Conservation (phyloP, 176 grass and related monocot species). For the Oryza meridionalis region DNA sequence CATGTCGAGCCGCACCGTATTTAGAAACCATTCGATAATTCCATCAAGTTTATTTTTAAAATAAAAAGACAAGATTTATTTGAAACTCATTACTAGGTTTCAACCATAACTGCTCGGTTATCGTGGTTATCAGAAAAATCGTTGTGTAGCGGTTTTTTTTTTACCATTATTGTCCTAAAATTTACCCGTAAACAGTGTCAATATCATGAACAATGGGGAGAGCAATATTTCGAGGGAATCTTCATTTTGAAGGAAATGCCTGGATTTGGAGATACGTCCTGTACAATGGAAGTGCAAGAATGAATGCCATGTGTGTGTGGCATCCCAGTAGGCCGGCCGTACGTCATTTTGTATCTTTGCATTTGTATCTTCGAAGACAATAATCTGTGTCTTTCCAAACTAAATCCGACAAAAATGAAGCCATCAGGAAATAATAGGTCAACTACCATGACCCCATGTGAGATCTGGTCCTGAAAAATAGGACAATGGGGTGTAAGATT, state of each 20-base stretch:
- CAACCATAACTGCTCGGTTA: no score
- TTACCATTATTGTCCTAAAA: no score
- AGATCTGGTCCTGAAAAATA: neutral
- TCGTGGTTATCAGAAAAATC: no score
- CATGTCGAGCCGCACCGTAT: no score
- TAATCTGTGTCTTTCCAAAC: neutral
- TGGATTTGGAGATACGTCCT: neutral
- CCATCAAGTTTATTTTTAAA: no score
- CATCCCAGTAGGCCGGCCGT: neutral
- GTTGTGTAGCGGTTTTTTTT: no score
- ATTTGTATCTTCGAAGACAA: neutral
- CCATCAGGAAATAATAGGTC: conserved; percentile 3
- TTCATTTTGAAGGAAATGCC: neutral
- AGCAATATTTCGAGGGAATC: neutral
- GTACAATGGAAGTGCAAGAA: neutral
- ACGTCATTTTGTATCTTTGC: neutral
- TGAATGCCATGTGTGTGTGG: neutral
- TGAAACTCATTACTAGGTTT: no score
- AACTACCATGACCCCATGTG: neutral
- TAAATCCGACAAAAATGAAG: neutral
- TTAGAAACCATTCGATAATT: no score
- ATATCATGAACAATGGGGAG: neutral
- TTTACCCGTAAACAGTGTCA: neutral
- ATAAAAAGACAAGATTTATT: no score
- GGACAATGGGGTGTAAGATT: neutral